A percentile compares a stretch with the other conserved stretches of the same genome.
These are phyloP conservation scores for Trichosphaerium sp. DNA, from an alignment of 78 protist genomes.

Conservation along the genomic window DNA sequence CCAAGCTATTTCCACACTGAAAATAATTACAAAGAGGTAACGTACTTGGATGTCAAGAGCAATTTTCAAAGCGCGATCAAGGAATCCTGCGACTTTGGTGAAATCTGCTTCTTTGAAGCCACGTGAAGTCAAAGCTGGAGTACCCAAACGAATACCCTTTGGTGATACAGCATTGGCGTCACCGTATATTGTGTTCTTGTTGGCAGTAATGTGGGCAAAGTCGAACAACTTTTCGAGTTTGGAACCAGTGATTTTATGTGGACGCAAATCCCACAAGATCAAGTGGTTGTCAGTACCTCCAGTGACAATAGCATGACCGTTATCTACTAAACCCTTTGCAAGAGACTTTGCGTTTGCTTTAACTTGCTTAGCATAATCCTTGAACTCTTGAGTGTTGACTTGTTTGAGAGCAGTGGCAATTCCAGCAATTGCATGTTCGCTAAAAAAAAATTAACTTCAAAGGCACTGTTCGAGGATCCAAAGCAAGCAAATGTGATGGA, in stretches of 20 bases:
- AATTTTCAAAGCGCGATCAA: constrained; percentile 67
- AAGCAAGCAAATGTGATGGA: no score
- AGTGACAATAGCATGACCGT: constrained; percentile 83
- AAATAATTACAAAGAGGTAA: no score
- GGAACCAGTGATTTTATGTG: constrained; percentile 80
- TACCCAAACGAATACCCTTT: constrained; percentile 89
- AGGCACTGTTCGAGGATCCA: no score
- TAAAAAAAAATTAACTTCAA: no score
- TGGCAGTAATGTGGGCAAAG: constrained; percentile 74
- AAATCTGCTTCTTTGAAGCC: constrained; percentile 80
- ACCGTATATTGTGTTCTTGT: constrained; percentile 95
- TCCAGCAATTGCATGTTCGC: constrained; percentile 93
- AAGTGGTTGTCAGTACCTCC: constrained; percentile 98
- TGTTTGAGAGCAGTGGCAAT: constrained; percentile 84
- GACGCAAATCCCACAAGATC: constrained; percentile 88
- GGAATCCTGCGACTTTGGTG: constrained; percentile 68
- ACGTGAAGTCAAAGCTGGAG: constrained; percentile 93
- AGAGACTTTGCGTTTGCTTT: constrained; percentile 65
- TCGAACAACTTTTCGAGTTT: constrained; percentile 86
- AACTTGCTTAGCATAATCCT: constrained; percentile 69
- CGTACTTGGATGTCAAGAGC: constrained; percentile 39
- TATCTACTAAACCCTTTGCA: constrained; percentile 50
- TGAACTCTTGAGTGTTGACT: constrained; percentile 73
- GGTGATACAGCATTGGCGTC: constrained; percentile 87
- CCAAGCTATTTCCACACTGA: no score